Base-by-base conservation (phyloP, 768 basidiomycete genomes). In the Cyclocybe cylindracea region DNA sequence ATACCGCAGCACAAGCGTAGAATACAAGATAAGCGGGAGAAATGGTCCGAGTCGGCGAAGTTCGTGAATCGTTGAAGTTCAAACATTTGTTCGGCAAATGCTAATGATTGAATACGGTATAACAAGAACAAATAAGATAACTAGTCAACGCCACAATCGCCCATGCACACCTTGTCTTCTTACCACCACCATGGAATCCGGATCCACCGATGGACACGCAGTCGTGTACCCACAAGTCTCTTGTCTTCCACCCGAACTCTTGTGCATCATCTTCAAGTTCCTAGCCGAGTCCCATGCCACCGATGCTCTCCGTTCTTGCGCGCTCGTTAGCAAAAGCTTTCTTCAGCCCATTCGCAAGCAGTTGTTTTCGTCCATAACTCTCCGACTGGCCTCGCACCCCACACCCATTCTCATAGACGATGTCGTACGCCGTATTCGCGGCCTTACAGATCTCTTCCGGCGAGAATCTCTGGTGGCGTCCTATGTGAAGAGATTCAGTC, bases 361-460 rank as follows among this genome's bases (percentile, higher is more conserved):
- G 11, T 53, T 61, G 10, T 61, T 61, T 18, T 16, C 37, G 40
- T 37, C 33, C 14, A 48, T 61, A 7, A 53, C 52, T 18, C 50
- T 61, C n/a, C 54, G 41, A 19, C 33, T 61, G 35, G 46, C 45
- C 16, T 44, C 46, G n/a, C 33, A 50, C 5, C 60, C 56, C 32
- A 52, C 41, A 11, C 57, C 54, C 8, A 53, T 56, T 24, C 13
- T 35, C 5, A 61, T 61, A 13, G 52, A 53, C 16, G 55, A 61
- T 16, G 53, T 61, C n/a, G 55, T 44, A 2, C 51, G 57, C 32
- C 54, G 60, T 5, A 56, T 61, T 14, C 47, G 56, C 13, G 60
- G 60, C n/a, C 53, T 61, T 5, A 56, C 49, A 19, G 53, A 58
- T 19, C 46, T 58, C 16, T 41, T 61, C 39, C 32, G 42, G 18